Evolutionary conservation across 2,329 filamentous ascomycete genomes (phyloP).

Genomic region (Zalaria obscura): DNA sequence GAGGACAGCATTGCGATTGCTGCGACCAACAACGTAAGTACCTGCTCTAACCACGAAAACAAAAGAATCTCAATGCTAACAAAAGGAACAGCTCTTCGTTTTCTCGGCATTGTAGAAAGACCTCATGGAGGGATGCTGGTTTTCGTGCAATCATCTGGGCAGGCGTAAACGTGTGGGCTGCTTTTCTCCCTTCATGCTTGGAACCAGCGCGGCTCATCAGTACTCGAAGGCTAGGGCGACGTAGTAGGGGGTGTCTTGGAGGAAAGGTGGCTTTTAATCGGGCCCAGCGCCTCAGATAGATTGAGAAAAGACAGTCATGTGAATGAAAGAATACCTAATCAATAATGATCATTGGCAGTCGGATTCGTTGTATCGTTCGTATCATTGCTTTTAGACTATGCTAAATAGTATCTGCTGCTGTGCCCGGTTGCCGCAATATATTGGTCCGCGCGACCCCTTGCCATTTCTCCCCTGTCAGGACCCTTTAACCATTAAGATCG

Average conservation of each 20-base stretch:
- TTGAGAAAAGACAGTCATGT: not conserved
- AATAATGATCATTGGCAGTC: no score
- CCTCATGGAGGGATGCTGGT: not conserved
- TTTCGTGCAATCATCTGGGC: not conserved
- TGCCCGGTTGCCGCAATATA: no score
- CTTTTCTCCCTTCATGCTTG: not conserved
- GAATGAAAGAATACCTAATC: no score
- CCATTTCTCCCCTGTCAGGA: no score
- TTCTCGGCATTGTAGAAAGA: slow-evolving; percentile 36
- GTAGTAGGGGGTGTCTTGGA: no score
- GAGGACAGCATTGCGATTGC: slow-evolving; percentile 99
- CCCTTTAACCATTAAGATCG: no score
- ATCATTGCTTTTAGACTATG: no score
- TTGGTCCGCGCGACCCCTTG: no score
- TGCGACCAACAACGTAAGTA: slow-evolving; percentile 92
- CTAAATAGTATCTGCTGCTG: no score
- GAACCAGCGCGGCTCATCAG: not conserved
- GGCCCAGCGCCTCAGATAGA: not conserved
- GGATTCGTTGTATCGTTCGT: no score
- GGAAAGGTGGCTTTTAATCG: not conserved
- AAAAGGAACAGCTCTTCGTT: slow-evolving; percentile 34
- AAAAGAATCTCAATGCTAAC: slow-evolving; percentile 7
- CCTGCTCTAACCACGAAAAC: not conserved
- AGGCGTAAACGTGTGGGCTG: not conserved
- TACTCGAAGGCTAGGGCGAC: no score